These are phyloP conservation scores for Phalaenopsis hybrid DNA, from an alignment of 116 monocot species.

Conservation along the genomic window DNA sequence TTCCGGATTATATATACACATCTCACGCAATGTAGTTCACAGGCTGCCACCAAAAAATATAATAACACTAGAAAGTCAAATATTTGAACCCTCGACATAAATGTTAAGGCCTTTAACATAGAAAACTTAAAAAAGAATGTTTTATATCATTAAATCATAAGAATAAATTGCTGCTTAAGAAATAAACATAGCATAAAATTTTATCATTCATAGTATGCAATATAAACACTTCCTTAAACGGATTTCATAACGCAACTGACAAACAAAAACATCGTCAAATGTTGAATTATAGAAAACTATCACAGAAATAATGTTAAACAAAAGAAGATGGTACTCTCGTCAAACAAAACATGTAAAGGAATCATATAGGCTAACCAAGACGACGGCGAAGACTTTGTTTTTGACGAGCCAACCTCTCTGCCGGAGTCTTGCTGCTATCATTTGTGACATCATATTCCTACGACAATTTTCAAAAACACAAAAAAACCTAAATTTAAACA, in stretches of 20 bases:
- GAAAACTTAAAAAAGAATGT: background rate
- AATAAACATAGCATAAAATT: background rate
- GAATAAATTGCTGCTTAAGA: background rate
- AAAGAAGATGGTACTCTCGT: background rate
- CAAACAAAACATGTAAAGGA: background rate
- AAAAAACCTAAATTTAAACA: too few species aligned
- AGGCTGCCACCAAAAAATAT: background rate
- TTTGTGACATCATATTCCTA: conserved; percentile 86
- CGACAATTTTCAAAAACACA: background rate
- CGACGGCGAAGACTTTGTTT: conserved; percentile 88
- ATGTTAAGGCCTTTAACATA: background rate
- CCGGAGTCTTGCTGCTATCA: conserved; percentile 69
- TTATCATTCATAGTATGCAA: background rate
- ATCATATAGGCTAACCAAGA: conserved; percentile 49
- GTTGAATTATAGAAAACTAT: background rate
- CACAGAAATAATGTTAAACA: conserved; percentile 2
- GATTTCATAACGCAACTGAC: background rate
- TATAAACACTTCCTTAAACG: background rate
- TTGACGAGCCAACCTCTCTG: conserved; percentile 75
- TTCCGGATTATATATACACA: background rate
- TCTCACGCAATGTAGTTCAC: background rate
- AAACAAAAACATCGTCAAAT: background rate
- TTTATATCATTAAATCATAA: background rate
- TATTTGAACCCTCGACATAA: background rate
- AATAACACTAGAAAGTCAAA: background rate